Evolutionary conservation across 139 green algal species (phyloP), one percentile per base, ranked within the genome.

Genomic region (Haematococcus lacustris): DNA sequence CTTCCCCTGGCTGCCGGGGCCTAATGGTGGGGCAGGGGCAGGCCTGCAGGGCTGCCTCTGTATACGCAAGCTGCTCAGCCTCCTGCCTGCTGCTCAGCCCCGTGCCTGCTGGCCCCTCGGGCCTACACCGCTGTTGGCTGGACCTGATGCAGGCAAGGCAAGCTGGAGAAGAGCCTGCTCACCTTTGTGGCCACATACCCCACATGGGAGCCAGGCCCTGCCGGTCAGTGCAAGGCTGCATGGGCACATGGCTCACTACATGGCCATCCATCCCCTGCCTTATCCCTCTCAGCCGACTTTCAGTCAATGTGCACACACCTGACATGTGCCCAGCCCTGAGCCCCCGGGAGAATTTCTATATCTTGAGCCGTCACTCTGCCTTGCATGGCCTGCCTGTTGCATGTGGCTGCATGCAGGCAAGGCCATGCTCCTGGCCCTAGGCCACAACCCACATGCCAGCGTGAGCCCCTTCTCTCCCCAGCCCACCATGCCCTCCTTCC

Each of bases 131-230:
- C n/a, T n/a, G n/a, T n/a, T n/a, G n/a, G n/a, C n/a, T n/a, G n/a
- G n/a, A n/a, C n/a, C n/a, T n/a, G n/a, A n/a, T n/a, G 47, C 23
- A 3, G 66, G 13, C 66, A 62, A 41, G 66, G 41, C 40, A 71
- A 98, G 78, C 87, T 97, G 83, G 94, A 97, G 77, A 96, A 97
- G 76, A 92, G 79, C 32, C 89, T 98, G 59, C 66, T 98, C 4
- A 92, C 82, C 25, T 98, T 97, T 80, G 83, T 85, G 0, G 82
- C 87, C 21, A 90, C 83, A n/a, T 97, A 97, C 80, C 91, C 91
- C 1, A 86, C 79, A 1, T 97, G 93, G 92, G 71, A 85, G 61
- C 89, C 90, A 0, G 68, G 53, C 13, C 69, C 80, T 9, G 57
- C 71, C 6, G 88, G 85, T 38, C 72, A 85, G 71, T 51, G 78